Percentiles rank a stretch among this genome's conserved stretches.
phyloP scores from a whole-genome alignment of 2,329 filamentous ascomycete species.

The Cercospora janseana region DNA sequence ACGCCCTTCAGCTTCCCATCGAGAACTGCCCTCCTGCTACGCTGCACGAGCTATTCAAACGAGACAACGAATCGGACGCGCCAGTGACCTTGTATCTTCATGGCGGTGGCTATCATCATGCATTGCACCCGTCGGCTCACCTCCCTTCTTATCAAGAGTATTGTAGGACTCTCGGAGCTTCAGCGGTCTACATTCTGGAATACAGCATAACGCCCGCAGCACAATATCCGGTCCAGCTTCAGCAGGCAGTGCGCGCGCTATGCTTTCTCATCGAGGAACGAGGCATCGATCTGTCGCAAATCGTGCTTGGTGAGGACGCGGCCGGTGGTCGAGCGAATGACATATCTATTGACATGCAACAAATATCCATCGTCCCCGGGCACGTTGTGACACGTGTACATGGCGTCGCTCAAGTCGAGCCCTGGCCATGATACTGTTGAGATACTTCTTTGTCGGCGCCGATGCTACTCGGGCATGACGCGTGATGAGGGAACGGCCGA shows the following conservation, averaged over 20 bases:
- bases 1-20: background rate
- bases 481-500: too few relatives aligned
- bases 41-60: background rate
- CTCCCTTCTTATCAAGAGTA: background rate
- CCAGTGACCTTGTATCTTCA: slow-evolving; percentile 1
- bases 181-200: background rate
- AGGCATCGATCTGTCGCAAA: background rate
- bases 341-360: too few relatives aligned
- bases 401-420: too few relatives aligned
- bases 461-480: too few relatives aligned
- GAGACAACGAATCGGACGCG: background rate
- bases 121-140: background rate
- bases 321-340: too few relatives aligned
- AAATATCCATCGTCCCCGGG: too few relatives aligned
- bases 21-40: background rate
- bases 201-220: background rate
- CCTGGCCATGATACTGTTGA: too few relatives aligned
- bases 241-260: background rate
- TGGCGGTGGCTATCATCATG: slow-evolving; percentile 1
- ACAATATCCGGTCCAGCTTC: background rate
- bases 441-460: too few relatives aligned
- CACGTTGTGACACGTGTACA: too few relatives aligned
- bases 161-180: background rate
- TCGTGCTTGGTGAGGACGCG: background rate
- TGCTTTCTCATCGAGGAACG: background rate